phyloP scores from a whole-genome alignment of 1,284 basidiomycete species.

The Anthracocystis panici-leucophaei region DNA sequence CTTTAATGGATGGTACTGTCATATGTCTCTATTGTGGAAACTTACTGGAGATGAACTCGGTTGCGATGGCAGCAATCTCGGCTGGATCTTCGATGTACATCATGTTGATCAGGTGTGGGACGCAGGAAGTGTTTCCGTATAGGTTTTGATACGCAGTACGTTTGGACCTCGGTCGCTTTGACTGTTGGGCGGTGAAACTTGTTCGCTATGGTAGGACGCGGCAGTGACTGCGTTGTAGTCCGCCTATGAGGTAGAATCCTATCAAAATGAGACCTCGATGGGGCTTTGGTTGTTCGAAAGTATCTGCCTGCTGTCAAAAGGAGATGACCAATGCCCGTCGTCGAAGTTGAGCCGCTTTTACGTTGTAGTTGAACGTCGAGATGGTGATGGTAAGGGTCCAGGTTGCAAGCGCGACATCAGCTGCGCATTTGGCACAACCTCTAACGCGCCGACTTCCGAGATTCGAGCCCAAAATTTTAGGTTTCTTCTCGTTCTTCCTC shows the following conservation, averaged over 20 bases:
- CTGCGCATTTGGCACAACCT: background rate
- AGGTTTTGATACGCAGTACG: background rate
- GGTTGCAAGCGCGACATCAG: constrained; percentile 24
- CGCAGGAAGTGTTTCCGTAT: background rate
- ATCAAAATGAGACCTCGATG: too few species aligned
- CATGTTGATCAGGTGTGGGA: constrained; percentile 12
- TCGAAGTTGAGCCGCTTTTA: background rate
- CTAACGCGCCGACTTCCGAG: constrained; percentile 28
- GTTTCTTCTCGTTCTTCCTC: constrained; percentile 15
- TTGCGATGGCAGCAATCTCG: constrained; percentile 65
- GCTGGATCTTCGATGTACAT: constrained; percentile 64
- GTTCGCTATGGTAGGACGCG: background rate
- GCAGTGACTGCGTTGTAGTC: background rate
- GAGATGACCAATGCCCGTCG: background rate
- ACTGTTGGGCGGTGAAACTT: background rate
- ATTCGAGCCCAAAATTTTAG: constrained; percentile 26
- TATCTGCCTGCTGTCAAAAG: background rate
- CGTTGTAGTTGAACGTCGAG: background rate
- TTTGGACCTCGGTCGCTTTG: background rate
- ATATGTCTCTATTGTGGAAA: background rate
- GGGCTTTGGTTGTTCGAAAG: too few species aligned
- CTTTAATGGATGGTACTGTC: background rate
- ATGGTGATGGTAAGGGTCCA: constrained; percentile 42
- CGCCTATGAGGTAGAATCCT: too few species aligned
- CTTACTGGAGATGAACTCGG: constrained; percentile 59